Conservation (phyloP, 2,329 filamentous ascomycete species). For the Fusarium haematococcum region DNA sequence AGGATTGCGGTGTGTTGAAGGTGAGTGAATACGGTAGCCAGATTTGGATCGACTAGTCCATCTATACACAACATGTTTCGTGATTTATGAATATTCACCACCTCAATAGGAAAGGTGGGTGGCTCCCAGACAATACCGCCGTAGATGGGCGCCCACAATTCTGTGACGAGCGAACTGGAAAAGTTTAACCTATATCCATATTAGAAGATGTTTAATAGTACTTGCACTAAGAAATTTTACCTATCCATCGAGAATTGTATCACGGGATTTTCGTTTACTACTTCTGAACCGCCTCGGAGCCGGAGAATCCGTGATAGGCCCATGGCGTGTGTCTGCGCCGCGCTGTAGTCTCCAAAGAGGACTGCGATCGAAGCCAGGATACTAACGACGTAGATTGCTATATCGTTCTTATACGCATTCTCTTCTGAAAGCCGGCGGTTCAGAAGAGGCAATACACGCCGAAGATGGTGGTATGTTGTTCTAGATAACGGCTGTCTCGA, state of each 20-base stretch:
- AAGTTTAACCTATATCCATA: neutral
- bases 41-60: neutral
- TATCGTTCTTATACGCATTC: neutral
- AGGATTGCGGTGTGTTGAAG: neutral
- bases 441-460: neutral
- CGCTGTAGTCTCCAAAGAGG: neutral
- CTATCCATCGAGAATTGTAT: neutral
- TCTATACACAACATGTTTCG: neutral
- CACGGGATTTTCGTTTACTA: neutral
- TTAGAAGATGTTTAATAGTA: neutral
- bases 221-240: neutral
- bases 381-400: neutral
- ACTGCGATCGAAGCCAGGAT: neutral
- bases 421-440: neutral
- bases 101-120: neutral
- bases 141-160: neutral
- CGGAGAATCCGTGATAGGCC: neutral
- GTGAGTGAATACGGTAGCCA: neutral
- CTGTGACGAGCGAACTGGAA: neutral
- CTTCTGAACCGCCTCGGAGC: neutral
- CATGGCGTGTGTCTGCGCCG: neutral
- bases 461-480: neutral
- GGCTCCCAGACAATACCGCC: neutral
- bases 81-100: neutral
- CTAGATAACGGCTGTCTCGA: neutral